Base-by-base conservation (phyloP, 2,329 filamentous ascomycete genomes). In the Pseudocercospora crystallina region DNA sequence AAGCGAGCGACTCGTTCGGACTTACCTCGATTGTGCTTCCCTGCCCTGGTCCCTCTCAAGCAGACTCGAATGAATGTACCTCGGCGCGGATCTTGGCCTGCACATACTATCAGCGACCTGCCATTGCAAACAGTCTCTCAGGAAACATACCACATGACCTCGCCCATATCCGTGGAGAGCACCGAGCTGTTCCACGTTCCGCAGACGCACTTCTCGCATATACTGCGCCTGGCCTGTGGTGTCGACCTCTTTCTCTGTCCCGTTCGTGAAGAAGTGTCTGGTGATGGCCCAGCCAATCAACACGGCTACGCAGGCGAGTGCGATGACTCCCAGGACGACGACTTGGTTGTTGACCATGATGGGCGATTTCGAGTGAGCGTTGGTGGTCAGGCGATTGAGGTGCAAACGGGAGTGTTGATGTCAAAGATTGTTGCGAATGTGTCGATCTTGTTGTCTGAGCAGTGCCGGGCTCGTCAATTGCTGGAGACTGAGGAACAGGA, bases 191-290 rank as follows among this genome's bases (percentile, higher is more conserved):
- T 57, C 58, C 3, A 53, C 45, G 43, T 56, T 57, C 12, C 61
- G 54, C 43, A 63, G 43, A n/a, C 62, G 57, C 1, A 65, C 56
- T 49, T 65, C 56, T 8, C 62, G 60, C 61, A 64, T 64, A 41
- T 65, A 65, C 36, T 58, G 52, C n/a, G 54, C 51, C 40, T 65
- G 62, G 37, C 30, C 30, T 12, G 40, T 46, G 9, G 42, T 33
- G n/a, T 12, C 32, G 43, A 44, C 43, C 12, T 13, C 36, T 9
- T 29, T 26, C 12, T 47, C 36, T 15, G 30, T 34, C 5, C 34
- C 37, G 14, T 20, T 13, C 13, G 38, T 39, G 38, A 47, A 53
- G 55, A 61, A 65, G 38, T 48, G 57, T 17, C 57, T 57, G 2
- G 57, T 56, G 2, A 53, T 39, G 5, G 61, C 58, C 41, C 54